Evolutionary conservation across 139 green algal species (phyloP).

Genomic region (Chlorella sorokiniana): DNA sequence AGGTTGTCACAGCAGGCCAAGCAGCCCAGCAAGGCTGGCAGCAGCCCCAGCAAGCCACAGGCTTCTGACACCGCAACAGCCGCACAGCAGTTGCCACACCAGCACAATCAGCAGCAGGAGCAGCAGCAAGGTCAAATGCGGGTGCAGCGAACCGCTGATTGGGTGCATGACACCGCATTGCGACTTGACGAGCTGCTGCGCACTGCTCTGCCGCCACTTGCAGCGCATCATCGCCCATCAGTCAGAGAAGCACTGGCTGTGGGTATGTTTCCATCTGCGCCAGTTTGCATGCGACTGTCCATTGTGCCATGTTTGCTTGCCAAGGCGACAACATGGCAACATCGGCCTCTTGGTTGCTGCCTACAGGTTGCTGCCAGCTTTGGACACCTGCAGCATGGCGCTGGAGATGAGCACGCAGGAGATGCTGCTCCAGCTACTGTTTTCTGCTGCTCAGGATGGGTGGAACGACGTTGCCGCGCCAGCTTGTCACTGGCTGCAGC

Average conservation of each 20-base stretch:
- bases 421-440: constrained; percentile 58
- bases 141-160: constrained; percentile 44
- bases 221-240: constrained; percentile 48
- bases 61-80: not conserved
- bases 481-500: constrained; percentile 42
- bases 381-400: constrained; percentile 41
- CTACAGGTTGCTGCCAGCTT: constrained; percentile 49
- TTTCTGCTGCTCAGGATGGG: constrained; percentile 70
- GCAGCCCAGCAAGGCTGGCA: not conserved
- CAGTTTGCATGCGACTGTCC: not conserved
- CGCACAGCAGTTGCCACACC: not conserved
- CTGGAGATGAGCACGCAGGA: constrained; percentile 36
- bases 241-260: constrained; percentile 55
- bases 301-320: not conserved
- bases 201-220: constrained; percentile 62
- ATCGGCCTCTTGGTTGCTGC: not conserved
- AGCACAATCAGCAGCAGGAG: not conserved
- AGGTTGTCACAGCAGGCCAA: not conserved
- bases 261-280: not conserved
- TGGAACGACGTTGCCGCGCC: constrained; percentile 56
- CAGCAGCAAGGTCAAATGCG: constrained; percentile 22
- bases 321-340: not conserved
- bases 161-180: constrained; percentile 46
- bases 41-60: not conserved
- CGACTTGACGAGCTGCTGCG: constrained; percentile 54